Conservation (phyloP, 2,329 filamentous ascomycete genomes). For the Penicillium palitans region DNA sequence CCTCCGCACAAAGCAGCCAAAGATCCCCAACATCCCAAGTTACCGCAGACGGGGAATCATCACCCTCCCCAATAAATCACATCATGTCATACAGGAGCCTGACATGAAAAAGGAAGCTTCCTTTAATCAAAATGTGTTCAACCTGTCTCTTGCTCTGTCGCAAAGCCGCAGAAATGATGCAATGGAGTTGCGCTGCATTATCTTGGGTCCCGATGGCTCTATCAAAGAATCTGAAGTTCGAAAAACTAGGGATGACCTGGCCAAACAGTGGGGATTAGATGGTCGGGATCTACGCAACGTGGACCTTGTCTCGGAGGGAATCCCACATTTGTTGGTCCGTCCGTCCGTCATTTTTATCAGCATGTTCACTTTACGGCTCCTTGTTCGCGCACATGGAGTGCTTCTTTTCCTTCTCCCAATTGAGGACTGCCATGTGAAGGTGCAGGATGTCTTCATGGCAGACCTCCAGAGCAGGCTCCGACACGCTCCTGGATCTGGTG, state of each 20-base stretch:
- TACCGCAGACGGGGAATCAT: not conserved
- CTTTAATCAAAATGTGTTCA: constrained; percentile 6
- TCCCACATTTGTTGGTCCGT: constrained; percentile 38
- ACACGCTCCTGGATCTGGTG: constrained; percentile 16
- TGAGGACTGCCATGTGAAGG: constrained; percentile 14
- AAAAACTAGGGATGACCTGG: constrained; percentile 24
- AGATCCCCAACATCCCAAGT: not conserved
- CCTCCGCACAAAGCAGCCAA: not conserved
- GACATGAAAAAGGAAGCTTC: constrained; percentile 1
- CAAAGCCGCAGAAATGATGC: constrained; percentile 10
- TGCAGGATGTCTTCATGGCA: constrained; percentile 27
- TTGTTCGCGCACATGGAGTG: constrained; percentile 35
- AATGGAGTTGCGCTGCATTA: constrained; percentile 5
- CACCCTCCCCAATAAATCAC: constrained; percentile 6
- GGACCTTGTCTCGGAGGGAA: constrained; percentile 36
- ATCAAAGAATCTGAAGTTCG: constrained; percentile 5
- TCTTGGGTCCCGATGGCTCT: not conserved
- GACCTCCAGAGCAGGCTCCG: constrained; percentile 31
- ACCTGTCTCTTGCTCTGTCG: constrained; percentile 2
- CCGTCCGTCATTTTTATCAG: constrained; percentile 36
- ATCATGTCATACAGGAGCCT: constrained; percentile 1
- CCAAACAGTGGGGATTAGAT: constrained; percentile 23
- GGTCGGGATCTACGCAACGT: constrained; percentile 37
- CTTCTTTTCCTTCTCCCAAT: constrained; percentile 31
- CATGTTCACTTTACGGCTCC: constrained; percentile 39